Conservation (phyloP, 225 moss, liverwort and hornwort species). For the Pleurozium schreberi region DNA sequence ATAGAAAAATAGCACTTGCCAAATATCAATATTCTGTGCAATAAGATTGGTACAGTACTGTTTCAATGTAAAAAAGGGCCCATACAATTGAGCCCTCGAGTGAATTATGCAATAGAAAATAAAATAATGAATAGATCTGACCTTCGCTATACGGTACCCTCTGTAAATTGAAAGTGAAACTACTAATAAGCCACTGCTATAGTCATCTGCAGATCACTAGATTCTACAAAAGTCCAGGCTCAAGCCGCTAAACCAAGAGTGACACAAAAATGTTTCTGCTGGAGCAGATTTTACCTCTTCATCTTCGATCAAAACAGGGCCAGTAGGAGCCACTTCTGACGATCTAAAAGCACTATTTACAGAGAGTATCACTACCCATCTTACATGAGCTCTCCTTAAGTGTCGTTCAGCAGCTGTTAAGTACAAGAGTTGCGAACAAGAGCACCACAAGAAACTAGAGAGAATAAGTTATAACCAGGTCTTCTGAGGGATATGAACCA, state of each 20-base stretch:
- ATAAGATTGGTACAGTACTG: not conserved
- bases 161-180: not conserved
- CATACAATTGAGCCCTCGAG: not conserved
- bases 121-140: not conserved
- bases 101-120: not conserved
- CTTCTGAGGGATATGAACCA: not conserved
- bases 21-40: not conserved
- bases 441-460: not conserved
- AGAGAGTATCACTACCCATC: not conserved
- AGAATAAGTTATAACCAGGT: not conserved
- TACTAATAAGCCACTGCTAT: not conserved
- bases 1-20: not conserved
- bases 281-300: not conserved
- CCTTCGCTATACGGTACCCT: not conserved
- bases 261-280: not conserved
- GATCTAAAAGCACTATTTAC: not conserved
- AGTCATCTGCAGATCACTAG: not conserved
- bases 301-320: not conserved
- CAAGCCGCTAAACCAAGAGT: not conserved
- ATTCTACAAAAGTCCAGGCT: not conserved
- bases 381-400: not conserved
- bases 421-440: not conserved
- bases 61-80: not conserved
- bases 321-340: not conserved
- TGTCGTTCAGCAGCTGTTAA: not conserved